Conservation (phyloP, 1,284 basidiomycete species). For the Exobasidium rhododendri region DNA sequence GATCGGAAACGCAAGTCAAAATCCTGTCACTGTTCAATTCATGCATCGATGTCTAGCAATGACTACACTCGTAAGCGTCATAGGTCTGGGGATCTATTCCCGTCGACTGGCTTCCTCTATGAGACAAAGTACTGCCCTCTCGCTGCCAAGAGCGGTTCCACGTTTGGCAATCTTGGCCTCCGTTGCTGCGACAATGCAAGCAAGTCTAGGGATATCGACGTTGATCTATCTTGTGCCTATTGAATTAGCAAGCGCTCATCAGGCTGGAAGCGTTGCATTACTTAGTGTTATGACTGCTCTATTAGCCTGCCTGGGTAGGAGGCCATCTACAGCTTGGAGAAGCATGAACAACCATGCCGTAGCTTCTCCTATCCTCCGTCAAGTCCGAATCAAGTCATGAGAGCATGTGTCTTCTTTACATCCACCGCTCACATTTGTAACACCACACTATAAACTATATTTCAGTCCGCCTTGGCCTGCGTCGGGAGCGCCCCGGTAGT, state of each 20-base stretch:
- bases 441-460: too few relatives aligned
- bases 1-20: constrained; percentile 93
- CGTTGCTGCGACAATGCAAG: constrained; percentile 80
- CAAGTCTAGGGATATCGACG: constrained; percentile 83
- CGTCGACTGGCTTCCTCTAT: constrained; percentile 61
- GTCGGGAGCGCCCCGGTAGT: too few relatives aligned
- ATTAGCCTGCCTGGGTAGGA: constrained; percentile 65
- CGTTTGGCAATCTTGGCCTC: constrained; percentile 69
- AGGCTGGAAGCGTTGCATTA: constrained; percentile 85
- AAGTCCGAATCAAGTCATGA: too few relatives aligned
- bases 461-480: too few relatives aligned
- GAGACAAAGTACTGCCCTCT: background rate
- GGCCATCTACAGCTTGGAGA: background rate
- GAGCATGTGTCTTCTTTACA: too few relatives aligned
- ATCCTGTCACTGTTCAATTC: constrained; percentile 96
- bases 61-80: constrained; percentile 30
- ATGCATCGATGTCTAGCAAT: constrained; percentile 83
- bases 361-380: background rate
- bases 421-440: too few relatives aligned
- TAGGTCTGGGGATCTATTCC: constrained; percentile 18
- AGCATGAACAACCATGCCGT: background rate
- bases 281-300: constrained; percentile 80
- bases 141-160: constrained; percentile 68
- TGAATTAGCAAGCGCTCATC: constrained; percentile 85
- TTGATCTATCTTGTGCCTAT: constrained; percentile 90